phyloP scores from a whole-genome alignment of 352 stramenopile species.

The Phytophthora cactorum region DNA sequence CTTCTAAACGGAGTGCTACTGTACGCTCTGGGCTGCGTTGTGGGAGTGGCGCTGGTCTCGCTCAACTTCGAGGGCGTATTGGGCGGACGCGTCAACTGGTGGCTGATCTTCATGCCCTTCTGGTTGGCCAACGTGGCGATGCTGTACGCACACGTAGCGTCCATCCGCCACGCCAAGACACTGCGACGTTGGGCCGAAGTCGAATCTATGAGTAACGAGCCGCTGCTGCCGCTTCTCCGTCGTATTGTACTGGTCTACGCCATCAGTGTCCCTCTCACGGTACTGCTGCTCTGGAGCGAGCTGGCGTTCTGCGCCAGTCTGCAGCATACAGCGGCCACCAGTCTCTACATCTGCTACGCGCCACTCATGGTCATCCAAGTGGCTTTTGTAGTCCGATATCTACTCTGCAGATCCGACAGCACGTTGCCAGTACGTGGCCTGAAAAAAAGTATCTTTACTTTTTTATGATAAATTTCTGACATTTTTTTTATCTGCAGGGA shows the following conservation, averaged over 20 bases:
- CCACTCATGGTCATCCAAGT: conserved; percentile 85
- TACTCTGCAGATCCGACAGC: conserved; percentile 81
- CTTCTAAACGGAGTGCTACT: conserved; percentile 81
- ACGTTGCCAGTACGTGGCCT: conserved; percentile 62
- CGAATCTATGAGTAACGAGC: conserved; percentile 84
- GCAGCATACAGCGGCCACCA: conserved; percentile 55
- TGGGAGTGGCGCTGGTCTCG: conserved; percentile 70
- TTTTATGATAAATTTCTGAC: conserved; percentile 10
- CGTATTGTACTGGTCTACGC: conserved; percentile 81
- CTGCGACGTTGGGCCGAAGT: conserved; percentile 79
- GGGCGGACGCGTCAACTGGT: conserved; percentile 72
- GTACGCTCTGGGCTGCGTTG: conserved; percentile 79
- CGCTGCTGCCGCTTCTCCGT: conserved; percentile 74
- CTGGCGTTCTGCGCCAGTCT: conserved; percentile 82
- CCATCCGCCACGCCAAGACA: conserved; percentile 68
- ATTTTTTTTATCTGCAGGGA: conserved; percentile 45
- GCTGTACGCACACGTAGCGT: conserved; percentile 64
- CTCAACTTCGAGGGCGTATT: conserved; percentile 83
- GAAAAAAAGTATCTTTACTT: conserved; percentile 19
- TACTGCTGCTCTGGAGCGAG: conserved; percentile 84
- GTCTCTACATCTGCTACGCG: conserved; percentile 81
- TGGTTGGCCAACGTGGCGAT: conserved; percentile 78
- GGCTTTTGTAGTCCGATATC: conserved; percentile 79
- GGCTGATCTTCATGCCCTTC: conserved; percentile 82
- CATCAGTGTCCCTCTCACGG: conserved; percentile 69